phyloP scores from a whole-genome alignment of 352 stramenopile species.

The Globisporangium barbulae region DNA sequence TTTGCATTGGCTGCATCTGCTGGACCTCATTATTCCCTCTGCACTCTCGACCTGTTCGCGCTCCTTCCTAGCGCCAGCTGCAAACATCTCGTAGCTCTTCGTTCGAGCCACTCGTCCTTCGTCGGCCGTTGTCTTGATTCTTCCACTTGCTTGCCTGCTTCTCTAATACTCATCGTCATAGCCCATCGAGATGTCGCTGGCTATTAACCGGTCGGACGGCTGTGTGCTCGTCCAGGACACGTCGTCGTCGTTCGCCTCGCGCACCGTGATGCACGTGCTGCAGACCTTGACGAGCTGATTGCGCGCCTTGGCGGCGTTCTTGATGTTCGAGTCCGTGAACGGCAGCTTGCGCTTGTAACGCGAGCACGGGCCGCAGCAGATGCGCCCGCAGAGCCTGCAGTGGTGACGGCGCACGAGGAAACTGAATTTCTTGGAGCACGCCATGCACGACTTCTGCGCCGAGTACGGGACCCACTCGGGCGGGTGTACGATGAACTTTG shows the following conservation, averaged over 20 bases:
- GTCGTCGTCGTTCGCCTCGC: slow-evolving; percentile 44
- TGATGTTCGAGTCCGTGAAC: slow-evolving; percentile 43
- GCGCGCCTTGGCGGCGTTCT: slow-evolving; percentile 35
- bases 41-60: neutral
- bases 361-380: slow-evolving; percentile 76
- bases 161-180: slow-evolving; percentile 49
- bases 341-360: slow-evolving; percentile 71
- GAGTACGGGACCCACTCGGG: slow-evolving; percentile 69
- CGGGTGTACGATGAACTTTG: slow-evolving; percentile 71
- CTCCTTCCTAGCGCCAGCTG: neutral
- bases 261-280: slow-evolving; percentile 69
- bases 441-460: slow-evolving; percentile 71
- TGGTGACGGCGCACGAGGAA: slow-evolving; percentile 76
- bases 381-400: slow-evolving; percentile 78
- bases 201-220: slow-evolving; percentile 41
- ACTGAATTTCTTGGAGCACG: slow-evolving; percentile 63
- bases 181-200: slow-evolving; percentile 44
- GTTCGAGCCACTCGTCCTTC: neutral
- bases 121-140: neutral
- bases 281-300: slow-evolving; percentile 65
- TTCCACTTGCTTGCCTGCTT: slow-evolving; percentile 18
- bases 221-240: slow-evolving; percentile 49
- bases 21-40: neutral
- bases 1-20: neutral
- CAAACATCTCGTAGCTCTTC: slow-evolving; percentile 1